phyloP scores from a whole-genome alignment of 2,329 filamentous ascomycete species.

The Bisporella sp. region DNA sequence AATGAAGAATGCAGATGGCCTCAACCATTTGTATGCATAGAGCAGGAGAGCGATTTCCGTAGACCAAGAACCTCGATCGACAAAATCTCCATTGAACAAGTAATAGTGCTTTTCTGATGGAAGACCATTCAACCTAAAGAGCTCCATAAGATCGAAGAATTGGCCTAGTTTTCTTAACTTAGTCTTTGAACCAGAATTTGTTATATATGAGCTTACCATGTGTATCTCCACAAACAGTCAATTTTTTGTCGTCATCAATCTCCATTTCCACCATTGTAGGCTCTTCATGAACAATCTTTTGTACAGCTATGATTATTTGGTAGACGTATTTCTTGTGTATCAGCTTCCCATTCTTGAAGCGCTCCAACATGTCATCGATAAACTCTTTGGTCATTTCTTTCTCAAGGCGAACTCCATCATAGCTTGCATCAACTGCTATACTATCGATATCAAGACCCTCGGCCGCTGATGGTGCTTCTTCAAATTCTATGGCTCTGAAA shows the following conservation, averaged over 20 bases:
- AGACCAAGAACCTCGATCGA: slow-evolving; percentile 96
- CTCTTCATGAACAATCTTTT: slow-evolving; percentile 85
- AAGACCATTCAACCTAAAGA: slow-evolving; percentile 85
- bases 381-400: slow-evolving; percentile 93
- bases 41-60: slow-evolving; percentile 91
- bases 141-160: slow-evolving; percentile 94
- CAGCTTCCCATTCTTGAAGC: slow-evolving; percentile 95
- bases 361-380: slow-evolving; percentile 91
- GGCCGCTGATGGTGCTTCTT: slow-evolving; percentile 85
- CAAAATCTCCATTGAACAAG: slow-evolving; percentile 97
- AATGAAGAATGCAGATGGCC: slow-evolving; percentile 81
- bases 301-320: slow-evolving; percentile 87
- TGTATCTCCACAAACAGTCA: slow-evolving; percentile 96
- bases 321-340: slow-evolving; percentile 95
- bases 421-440: slow-evolving; percentile 74
- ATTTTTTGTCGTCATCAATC: slow-evolving; percentile 65
- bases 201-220: slow-evolving; percentile 57
- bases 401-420: slow-evolving; percentile 75
- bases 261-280: slow-evolving; percentile 94
- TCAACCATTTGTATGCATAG: slow-evolving; percentile 95
- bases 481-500: slow-evolving; percentile 88
- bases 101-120: slow-evolving; percentile 86
- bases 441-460: slow-evolving; percentile 83
- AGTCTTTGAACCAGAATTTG: neutral
- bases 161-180: slow-evolving; percentile 52